phyloP scores from a whole-genome alignment of 495 filamentous ascomycete species.

The Penicillium ochrochloron region DNA sequence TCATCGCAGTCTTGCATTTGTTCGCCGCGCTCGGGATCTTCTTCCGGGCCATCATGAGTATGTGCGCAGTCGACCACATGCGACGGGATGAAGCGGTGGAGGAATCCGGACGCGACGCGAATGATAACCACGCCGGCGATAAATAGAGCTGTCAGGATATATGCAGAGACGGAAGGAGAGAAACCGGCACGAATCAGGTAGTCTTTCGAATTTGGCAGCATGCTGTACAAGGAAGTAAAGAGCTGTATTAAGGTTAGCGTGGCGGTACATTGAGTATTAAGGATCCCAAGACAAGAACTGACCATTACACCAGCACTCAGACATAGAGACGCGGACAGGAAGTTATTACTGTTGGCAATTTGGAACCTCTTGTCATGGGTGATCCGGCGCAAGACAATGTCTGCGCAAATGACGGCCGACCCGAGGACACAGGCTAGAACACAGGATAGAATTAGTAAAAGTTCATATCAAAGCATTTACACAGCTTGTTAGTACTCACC shows the following conservation, averaged over 20 bases:
- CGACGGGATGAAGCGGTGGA: conserved; percentile 88
- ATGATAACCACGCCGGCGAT: conserved; percentile 83
- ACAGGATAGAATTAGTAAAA: not conserved
- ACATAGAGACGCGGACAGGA: conserved; percentile 86
- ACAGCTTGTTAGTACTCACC: conserved; percentile 49
- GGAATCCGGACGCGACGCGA: conserved; percentile 72
- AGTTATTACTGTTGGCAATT: conserved; percentile 86
- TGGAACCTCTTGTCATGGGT: conserved; percentile 76
- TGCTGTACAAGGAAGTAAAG: conserved; percentile 91
- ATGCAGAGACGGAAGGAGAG: conserved; percentile 68
- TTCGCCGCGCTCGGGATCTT: conserved; percentile 40
- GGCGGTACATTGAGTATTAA: conserved; percentile 9
- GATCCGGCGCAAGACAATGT: conserved; percentile 71
- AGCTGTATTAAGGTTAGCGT: conserved; percentile 58
- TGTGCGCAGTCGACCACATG: conserved; percentile 93
- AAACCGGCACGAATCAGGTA: conserved; percentile 73
- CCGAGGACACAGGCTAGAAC: conserved; percentile 76
- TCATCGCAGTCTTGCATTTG: conserved; percentile 23
- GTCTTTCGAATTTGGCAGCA: conserved; percentile 82
- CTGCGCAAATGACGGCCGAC: conserved; percentile 84
- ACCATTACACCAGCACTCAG: conserved; percentile 99
- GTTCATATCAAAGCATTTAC: not conserved
- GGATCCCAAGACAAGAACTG: conserved; percentile 28
- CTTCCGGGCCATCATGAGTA: conserved; percentile 57
- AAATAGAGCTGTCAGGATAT: conserved; percentile 76